Base-by-base conservation (phyloP, 176 grass and related monocot species). In the Zea luxurians region DNA sequence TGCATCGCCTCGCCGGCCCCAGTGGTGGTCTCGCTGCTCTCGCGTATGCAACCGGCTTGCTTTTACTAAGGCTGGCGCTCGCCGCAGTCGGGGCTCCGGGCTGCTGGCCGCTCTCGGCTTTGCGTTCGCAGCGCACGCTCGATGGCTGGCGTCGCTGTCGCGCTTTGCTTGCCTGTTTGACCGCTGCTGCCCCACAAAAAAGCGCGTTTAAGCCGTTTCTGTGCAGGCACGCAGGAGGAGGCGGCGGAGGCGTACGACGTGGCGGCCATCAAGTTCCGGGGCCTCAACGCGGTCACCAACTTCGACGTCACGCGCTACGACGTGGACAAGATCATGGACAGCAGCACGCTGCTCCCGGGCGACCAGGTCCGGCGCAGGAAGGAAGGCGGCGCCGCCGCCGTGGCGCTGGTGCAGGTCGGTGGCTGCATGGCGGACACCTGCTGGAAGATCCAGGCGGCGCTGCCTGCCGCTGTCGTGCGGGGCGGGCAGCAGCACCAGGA, bases 241-340 rank as follows among this genome's bases (percentile, higher is more conserved):
- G 96, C 96, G 3, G 96, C 96, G 2, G 96, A 99, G 80, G 96
- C 96, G 48, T 99, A 99, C 70, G 96, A 99, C 84, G 82, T 99
- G 68, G 96, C 96, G 35, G 96, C 96, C 11, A 99, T 99, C 71
- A 99, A 96, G 68, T 99, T 99, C 68, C 92, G 96, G 36, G 90
- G 96, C 8, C 82, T 96, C 18, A 96, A 80, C 79, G 96, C 96
- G 0, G 96, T 99, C n/a, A 99, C 96, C 11, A 99, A 99, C 90
- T 99, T 99, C 54, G 90, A 93, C 73, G 91, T 96, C 79, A 89
- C 90, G 54, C 61, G 90, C 2, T 99, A 99, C 55, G 90, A 96
- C 68, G 96, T 99, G 4, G 88, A 93, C 7, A 99, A 93, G 82
- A 99, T 99, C 80, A 88, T 93, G 88, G 90, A 71, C 37, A 99